Base-by-base conservation (phyloP, 192 early-diverging fungal genomes). In the Umbelopsis vinacea region DNA sequence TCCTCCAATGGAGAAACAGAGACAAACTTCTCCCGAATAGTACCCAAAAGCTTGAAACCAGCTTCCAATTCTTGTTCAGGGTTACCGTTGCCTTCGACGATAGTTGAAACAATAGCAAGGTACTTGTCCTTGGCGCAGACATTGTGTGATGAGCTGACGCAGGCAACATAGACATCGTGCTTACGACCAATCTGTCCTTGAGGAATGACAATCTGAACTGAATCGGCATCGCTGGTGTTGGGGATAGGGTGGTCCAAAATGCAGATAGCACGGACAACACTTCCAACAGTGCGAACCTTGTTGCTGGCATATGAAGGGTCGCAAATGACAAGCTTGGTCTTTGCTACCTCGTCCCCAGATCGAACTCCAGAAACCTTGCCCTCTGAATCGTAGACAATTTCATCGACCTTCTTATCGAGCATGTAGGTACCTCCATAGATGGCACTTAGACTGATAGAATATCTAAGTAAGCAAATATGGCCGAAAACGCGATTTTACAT, bases 381-480 rank as follows among this genome's bases (percentile, higher is more conserved):
- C 69, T 90, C 75, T 67, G 88, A 91, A 52, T 88, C 89, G 53
- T 90, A 89, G 52, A 97, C 85, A 66, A 99, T 88, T 81, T 97
- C 94, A 55, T 98, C 95, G 43, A 97, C 89, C 57, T 88, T 85
- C 77, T 94, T 96, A 79, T 90, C 91, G 40, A 99, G 87, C 98
- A 99, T 99, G 84, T 98, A 99, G 21, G 98, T 99, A 74, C 97
- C 98, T 19, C 97, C 96, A 74, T 98, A 99, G 71, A 99, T 94
- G 46, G 98, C 98, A 81, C 92, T 94, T 75, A 99, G 83, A 66
- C 95, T 93, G 73, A 35, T n/a, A 47, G 14, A 19, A 50, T n/a
- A 17, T 4, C 46, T 50, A 6, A 19, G 21, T 53, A 48, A 72
- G n/a, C 23, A 52, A n/a, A 43, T 21, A 4, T 52, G 4, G 0